Conservation (phyloP, 2,329 filamentous ascomycete species). For the Botryotinia convoluta region DNA sequence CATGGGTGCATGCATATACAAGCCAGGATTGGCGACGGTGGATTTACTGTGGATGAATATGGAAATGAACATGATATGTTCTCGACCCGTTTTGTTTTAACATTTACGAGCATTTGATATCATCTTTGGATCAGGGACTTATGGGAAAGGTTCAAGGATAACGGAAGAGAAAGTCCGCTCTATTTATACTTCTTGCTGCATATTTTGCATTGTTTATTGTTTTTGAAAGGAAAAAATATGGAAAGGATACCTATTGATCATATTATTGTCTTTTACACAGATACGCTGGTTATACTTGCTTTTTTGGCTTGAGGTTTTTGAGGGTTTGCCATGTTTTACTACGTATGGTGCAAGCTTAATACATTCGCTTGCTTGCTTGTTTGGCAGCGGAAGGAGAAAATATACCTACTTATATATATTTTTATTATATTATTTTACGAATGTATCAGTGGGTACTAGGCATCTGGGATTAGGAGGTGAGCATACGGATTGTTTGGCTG, state of each 20-base stretch:
- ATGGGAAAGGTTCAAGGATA: neutral
- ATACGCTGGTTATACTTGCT: slow-evolving; percentile 16
- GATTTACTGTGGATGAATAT: slow-evolving; percentile 5
- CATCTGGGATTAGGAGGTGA: neutral
- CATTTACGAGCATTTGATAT: neutral
- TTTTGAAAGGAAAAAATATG: neutral
- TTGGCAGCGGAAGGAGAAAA: neutral
- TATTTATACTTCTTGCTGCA: slow-evolving; percentile 15
- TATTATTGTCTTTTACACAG: slow-evolving; percentile 16
- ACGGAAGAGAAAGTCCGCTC: slow-evolving; percentile 5
- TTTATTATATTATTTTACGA: neutral
- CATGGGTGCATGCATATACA: slow-evolving; percentile 17
- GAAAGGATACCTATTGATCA: slow-evolving; percentile 18
- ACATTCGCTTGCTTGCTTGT: neutral
- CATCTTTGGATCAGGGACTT: neutral
- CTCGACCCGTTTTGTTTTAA: neutral
- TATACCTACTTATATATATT: slow-evolving; percentile 6
- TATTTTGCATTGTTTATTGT: slow-evolving; percentile 3
- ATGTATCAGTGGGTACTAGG: neutral
- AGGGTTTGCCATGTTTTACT: neutral
- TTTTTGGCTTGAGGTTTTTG: slow-evolving; percentile 16
- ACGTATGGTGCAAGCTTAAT: slow-evolving; percentile 10
- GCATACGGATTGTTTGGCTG: neutral
- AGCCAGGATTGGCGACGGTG: slow-evolving; percentile 12
- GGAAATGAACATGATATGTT: neutral